Evolutionary conservation across 129 eudicot genomes (phyloP).

Genomic region (Saussurea involucrata): DNA sequence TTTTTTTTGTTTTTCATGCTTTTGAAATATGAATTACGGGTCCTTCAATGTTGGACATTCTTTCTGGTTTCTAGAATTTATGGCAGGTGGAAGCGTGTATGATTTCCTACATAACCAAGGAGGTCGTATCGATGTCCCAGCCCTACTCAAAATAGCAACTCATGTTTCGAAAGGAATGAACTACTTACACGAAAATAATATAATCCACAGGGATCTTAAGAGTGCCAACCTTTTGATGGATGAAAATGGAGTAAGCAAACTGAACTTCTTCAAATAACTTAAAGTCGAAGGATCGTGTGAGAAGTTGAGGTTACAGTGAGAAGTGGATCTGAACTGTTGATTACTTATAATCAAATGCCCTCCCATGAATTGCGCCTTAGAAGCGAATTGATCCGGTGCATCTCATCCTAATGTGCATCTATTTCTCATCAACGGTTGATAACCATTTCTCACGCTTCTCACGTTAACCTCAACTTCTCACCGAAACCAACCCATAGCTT

Average conservation of each 20-base stretch:
- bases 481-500: no score
- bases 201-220: constrained; percentile 89
- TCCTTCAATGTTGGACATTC: background rate
- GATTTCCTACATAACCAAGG: constrained; percentile 72
- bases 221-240: constrained; percentile 91
- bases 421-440: no score
- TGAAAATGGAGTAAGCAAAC: constrained; percentile 69
- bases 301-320: no score
- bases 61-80: constrained; percentile 54
- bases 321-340: no score
- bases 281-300: no score
- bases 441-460: no score
- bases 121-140: constrained; percentile 63
- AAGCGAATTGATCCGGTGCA: no score
- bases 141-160: constrained; percentile 61
- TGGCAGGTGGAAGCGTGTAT: constrained; percentile 88
- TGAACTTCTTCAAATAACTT: background rate
- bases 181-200: constrained; percentile 80
- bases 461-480: no score
- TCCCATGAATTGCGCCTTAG: no score
- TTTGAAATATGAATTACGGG: background rate
- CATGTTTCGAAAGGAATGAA: constrained; percentile 92
- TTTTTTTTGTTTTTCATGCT: background rate
- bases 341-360: no score
- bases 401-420: no score